phyloP scores from a whole-genome alignment of 495 filamentous ascomycete species.

The Corynascus novoguineensis region DNA sequence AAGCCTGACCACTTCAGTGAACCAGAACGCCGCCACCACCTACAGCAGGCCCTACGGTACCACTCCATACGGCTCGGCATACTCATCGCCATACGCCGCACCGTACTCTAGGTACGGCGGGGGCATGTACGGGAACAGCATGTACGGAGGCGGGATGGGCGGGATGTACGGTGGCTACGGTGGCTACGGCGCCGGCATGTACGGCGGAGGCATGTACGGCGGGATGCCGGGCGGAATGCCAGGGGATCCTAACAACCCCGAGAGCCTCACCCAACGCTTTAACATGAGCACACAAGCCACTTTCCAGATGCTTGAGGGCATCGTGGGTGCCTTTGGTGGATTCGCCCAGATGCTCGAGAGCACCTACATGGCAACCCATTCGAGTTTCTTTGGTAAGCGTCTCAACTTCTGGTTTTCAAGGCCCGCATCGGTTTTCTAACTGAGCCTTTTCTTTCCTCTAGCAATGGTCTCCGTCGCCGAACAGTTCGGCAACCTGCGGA shows the following conservation, averaged over 20 bases:
- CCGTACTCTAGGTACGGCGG: slow-evolving; percentile 44
- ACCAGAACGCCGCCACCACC: slow-evolving; percentile 72
- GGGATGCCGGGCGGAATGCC: slow-evolving; percentile 52
- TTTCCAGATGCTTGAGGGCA: slow-evolving; percentile 97
- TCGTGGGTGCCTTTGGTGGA: slow-evolving; percentile 96
- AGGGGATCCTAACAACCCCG: slow-evolving; percentile 80
- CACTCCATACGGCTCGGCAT: slow-evolving; percentile 52
- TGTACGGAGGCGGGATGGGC: slow-evolving; percentile 64
- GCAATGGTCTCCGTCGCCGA: slow-evolving; percentile 98
- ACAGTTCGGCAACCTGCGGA: slow-evolving; percentile 86
- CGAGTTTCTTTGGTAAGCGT: slow-evolving; percentile 89
- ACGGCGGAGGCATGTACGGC: slow-evolving; percentile 59
- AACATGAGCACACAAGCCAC: slow-evolving; percentile 91
- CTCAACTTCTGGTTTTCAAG: not conserved
- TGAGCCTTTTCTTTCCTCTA: slow-evolving; percentile 35
- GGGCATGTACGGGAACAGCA: slow-evolving; percentile 45
- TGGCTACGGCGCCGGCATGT: slow-evolving; percentile 49
- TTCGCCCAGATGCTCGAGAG: slow-evolving; percentile 99
- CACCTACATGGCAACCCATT: slow-evolving; percentile 99
- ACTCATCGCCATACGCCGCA: slow-evolving; percentile 42
- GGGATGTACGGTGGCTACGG: slow-evolving; percentile 42
- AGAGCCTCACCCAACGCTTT: slow-evolving; percentile 86
- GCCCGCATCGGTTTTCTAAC: slow-evolving; percentile 19
- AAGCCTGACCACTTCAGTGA: slow-evolving; percentile 69
- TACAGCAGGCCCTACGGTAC: slow-evolving; percentile 51